Conservation (phyloP, 2,329 filamentous ascomycete genomes). For the Bisporella sp. region DNA sequence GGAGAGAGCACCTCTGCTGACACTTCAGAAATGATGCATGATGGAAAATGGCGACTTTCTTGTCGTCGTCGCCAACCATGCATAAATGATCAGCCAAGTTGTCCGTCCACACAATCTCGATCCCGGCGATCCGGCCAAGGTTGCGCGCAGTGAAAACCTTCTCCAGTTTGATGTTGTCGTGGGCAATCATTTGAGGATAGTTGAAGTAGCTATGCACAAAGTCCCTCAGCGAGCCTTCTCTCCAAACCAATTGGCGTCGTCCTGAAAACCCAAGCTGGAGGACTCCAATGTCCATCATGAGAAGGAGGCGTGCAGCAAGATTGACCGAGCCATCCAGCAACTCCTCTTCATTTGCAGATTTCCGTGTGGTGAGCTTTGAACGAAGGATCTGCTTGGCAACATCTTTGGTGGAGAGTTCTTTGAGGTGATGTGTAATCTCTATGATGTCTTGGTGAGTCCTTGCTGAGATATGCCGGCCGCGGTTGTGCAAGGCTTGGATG, state of each 20-base stretch:
- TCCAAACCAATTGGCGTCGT: constrained; percentile 2
- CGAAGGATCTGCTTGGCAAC: neutral
- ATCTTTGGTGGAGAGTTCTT: neutral
- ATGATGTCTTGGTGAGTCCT: neutral
- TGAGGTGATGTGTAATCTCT: neutral
- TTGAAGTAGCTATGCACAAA: neutral
- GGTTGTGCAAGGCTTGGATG: neutral
- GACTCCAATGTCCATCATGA: constrained; percentile 9
- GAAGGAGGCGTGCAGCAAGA: constrained; percentile 1
- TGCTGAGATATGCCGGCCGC: neutral
- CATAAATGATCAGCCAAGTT: constrained; percentile 36
- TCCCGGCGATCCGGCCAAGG: constrained; percentile 28
- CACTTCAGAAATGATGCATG: too few relatives aligned
- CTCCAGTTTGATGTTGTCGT: constrained; percentile 6
- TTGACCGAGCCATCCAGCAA: constrained; percentile 1
- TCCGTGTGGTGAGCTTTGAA: neutral
- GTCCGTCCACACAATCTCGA: constrained; percentile 31
- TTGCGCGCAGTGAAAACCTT: constrained; percentile 19
- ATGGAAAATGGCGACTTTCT: constrained; percentile 31
- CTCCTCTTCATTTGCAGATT: neutral
- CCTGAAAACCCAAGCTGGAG: constrained; percentile 1
- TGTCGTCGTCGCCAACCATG: constrained; percentile 33
- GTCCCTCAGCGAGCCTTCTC: constrained; percentile 1
- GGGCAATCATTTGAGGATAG: neutral
- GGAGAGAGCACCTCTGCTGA: neutral